Evolutionary conservation across 495 filamentous ascomycete genomes (phyloP).

Genomic region (Hypoxylon fragiforme): DNA sequence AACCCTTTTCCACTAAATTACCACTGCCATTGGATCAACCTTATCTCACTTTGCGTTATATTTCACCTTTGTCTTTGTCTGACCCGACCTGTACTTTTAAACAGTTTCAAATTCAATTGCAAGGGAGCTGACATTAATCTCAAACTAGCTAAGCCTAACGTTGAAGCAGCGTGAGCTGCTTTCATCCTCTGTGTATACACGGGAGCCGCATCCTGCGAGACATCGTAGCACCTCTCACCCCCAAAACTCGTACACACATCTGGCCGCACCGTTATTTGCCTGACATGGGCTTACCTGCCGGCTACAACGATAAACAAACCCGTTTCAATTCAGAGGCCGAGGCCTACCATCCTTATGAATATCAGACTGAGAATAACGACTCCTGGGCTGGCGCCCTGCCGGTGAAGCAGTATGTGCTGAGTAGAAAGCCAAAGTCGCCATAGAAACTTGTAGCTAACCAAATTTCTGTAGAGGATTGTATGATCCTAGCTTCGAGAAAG

Average conservation of each 20-base stretch:
- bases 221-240: constrained; percentile 21
- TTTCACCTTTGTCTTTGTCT: constrained; percentile 16
- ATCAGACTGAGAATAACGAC: constrained; percentile 82
- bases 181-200: constrained; percentile 22
- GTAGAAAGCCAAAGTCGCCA: neutral
- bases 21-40: constrained; percentile 28
- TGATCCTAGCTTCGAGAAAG: constrained; percentile 94
- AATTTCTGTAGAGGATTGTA: constrained; percentile 71
- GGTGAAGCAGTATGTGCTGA: constrained; percentile 75
- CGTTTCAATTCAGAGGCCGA: constrained; percentile 56
- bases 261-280: constrained; percentile 47
- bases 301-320: constrained; percentile 61
- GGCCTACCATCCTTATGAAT: constrained; percentile 69
- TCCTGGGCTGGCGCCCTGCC: constrained; percentile 97
- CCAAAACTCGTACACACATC: constrained; percentile 17
- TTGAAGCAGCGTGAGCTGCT: constrained; percentile 36
- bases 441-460: constrained; percentile 17
- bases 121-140: constrained; percentile 21
- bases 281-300: constrained; percentile 61
- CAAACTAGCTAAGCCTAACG: constrained; percentile 26
- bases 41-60: constrained; percentile 19
- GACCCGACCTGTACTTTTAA: constrained; percentile 23
- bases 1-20: no score
- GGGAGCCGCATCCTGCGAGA: constrained; percentile 19
- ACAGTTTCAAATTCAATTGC: constrained; percentile 15